phyloP scores from a whole-genome alignment of 257 asterid species.

The Nicotiana tomentosiformis region DNA sequence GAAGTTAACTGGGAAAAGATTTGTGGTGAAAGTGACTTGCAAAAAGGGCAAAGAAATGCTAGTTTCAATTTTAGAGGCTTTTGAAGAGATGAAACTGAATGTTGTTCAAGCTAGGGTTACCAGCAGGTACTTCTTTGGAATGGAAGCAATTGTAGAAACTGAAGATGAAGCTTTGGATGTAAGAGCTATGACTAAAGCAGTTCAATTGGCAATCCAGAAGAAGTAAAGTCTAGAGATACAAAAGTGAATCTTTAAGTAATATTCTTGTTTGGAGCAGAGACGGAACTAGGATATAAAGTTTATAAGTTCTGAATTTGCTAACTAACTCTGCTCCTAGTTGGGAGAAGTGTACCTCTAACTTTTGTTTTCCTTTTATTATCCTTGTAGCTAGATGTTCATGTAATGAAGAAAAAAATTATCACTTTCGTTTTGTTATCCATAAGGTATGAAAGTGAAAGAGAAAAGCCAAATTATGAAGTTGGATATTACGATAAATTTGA shows the following conservation, averaged over 20 bases:
- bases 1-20: constrained; percentile 39
- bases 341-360: neutral
- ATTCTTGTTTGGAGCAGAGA: neutral
- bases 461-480: neutral
- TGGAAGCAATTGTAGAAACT: constrained; percentile 68
- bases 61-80: constrained; percentile 44
- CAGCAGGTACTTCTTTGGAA: constrained; percentile 42
- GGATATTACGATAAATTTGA: neutral
- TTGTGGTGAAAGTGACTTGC: constrained; percentile 47
- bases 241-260: neutral
- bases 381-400: neutral
- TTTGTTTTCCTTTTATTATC: neutral
- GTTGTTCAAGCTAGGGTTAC: constrained; percentile 40
- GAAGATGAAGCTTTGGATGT: constrained; percentile 25
- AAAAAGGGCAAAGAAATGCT: constrained; percentile 46
- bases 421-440: neutral
- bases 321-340: no score
- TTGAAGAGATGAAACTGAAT: constrained; percentile 50
- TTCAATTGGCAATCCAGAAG: constrained; percentile 36
- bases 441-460: neutral
- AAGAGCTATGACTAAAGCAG: constrained; percentile 25
- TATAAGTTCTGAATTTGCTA: no score
- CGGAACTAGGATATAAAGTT: no score
- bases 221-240: neutral
- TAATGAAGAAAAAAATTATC: neutral